These are phyloP conservation scores for Scalesia atractyloides DNA, from an alignment of 129 eudicot genomes.

Conservation along the genomic window DNA sequence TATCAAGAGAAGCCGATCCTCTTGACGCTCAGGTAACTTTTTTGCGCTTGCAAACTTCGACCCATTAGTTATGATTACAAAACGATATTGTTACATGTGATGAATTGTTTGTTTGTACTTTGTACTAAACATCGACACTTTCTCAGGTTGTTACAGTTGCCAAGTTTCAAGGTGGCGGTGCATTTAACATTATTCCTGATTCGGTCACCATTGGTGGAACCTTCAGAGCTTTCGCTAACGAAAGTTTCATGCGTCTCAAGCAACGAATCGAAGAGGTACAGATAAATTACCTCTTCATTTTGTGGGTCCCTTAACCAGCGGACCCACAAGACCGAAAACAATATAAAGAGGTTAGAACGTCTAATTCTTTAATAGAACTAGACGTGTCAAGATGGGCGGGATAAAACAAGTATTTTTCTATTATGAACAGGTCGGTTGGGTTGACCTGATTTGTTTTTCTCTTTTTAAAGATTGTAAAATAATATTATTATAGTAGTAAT, in stretches of 20 bases:
- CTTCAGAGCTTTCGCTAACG: conserved; percentile 63
- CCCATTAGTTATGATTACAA: too few species aligned
- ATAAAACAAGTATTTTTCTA: not conserved
- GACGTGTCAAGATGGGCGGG: not conserved
- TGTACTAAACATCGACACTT: conserved; percentile 15
- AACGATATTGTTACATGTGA: too few species aligned
- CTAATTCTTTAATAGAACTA: conserved; percentile 4
- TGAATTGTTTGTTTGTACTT: too few species aligned
- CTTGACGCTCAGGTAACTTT: conserved; percentile 61
- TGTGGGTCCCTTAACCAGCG: not conserved
- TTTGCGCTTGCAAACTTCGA: conserved; percentile 44
- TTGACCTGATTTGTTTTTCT: not conserved
- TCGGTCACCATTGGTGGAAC: conserved; percentile 82
- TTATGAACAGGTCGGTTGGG: not conserved
- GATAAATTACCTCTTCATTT: not conserved
- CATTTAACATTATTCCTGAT: conserved; percentile 80
- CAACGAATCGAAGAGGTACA: conserved; percentile 70
- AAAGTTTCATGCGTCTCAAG: conserved; percentile 46
- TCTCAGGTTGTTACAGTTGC: conserved; percentile 77
- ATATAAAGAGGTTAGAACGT: not conserved
- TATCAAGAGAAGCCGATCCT: conserved; percentile 78
- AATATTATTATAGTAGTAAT: not conserved
- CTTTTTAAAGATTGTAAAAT: not conserved
- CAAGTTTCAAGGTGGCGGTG: conserved; percentile 72
- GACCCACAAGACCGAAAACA: not conserved